These are phyloP conservation scores for Pythium volutum DNA, from an alignment of 352 stramenopile genomes.

Conservation along the genomic window DNA sequence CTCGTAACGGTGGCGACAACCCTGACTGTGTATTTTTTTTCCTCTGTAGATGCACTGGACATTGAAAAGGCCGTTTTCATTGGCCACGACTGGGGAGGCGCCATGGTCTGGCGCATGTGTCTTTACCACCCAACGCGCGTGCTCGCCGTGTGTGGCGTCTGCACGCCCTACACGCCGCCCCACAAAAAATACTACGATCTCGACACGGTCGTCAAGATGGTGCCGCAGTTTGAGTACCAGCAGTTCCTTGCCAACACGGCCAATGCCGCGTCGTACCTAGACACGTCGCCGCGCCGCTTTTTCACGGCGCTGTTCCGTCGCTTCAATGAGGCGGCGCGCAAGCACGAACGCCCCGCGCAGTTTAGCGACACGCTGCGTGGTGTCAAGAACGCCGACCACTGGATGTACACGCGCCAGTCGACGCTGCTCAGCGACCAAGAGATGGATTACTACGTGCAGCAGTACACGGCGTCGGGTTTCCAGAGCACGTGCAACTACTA, in stretches of 20 bases:
- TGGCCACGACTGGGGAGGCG: slow-evolving; percentile 72
- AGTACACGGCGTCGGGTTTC: slow-evolving; percentile 57
- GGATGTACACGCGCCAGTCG: slow-evolving; percentile 37
- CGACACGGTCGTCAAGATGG: slow-evolving; percentile 40
- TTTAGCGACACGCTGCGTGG: slow-evolving; percentile 33
- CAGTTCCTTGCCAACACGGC: slow-evolving; percentile 45
- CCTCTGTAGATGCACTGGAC: slow-evolving; percentile 45
- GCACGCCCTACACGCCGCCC: slow-evolving; percentile 65
- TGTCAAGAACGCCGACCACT: slow-evolving; percentile 31
- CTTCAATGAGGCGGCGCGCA: slow-evolving; percentile 31
- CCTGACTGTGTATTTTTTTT: no score
- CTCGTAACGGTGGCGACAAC: neutral
- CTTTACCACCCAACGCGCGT: slow-evolving; percentile 64
- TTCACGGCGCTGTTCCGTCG: slow-evolving; percentile 53
- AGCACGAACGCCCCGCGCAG: slow-evolving; percentile 15
- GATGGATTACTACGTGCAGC: slow-evolving; percentile 55
- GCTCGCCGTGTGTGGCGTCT: slow-evolving; percentile 51
- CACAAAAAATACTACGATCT: slow-evolving; percentile 34
- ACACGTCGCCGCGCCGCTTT: slow-evolving; percentile 40
- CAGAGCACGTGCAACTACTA: slow-evolving; percentile 59
- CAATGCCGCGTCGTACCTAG: slow-evolving; percentile 37
- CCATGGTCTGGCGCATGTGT: slow-evolving; percentile 66
- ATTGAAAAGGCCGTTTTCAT: slow-evolving; percentile 68
- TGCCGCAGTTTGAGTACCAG: slow-evolving; percentile 67
- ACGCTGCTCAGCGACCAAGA: slow-evolving; percentile 49